Evolutionary conservation across 768 basidiomycete species (phyloP).

Genomic region (Cyathus striatus): DNA sequence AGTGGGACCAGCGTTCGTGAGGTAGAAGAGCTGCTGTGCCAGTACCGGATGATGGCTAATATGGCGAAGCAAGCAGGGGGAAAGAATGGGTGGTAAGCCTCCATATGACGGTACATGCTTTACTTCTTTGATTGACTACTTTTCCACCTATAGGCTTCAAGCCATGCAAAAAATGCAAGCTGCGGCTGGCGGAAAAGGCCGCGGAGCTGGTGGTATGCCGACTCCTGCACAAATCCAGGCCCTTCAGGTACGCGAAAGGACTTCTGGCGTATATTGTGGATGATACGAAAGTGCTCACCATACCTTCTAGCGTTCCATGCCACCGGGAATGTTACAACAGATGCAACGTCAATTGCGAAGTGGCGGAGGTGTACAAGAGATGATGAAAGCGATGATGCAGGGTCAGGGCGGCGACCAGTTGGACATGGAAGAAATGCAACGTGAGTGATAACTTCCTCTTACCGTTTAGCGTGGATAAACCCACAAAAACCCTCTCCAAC

Average conservation of each 20-base stretch:
- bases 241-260: conserved; percentile 64
- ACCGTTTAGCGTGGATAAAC: not conserved
- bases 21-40: conserved; percentile 95
- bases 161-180: conserved; percentile 93
- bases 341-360: conserved; percentile 79
- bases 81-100: conserved; percentile 91
- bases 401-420: conserved; percentile 85
- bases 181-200: conserved; percentile 79
- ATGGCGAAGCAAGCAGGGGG: conserved; percentile 98
- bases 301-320: conserved; percentile 71
- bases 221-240: conserved; percentile 91
- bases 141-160: too few species aligned
- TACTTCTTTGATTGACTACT: not conserved
- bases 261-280: conserved; percentile 3
- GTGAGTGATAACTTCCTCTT: conserved; percentile 33
- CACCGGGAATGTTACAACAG: conserved; percentile 92
- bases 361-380: conserved; percentile 91
- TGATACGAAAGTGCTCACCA: not conserved
- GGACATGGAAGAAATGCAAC: conserved; percentile 94
- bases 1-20: conserved; percentile 94
- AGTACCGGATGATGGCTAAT: conserved; percentile 98
- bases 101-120: conserved; percentile 6
- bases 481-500: not conserved
- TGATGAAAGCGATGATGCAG: conserved; percentile 99
- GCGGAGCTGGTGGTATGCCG: conserved; percentile 85